phyloP scores from a whole-genome alignment of 2,329 filamentous ascomycete genomes.

The Xylariomycetidae sp. region DNA sequence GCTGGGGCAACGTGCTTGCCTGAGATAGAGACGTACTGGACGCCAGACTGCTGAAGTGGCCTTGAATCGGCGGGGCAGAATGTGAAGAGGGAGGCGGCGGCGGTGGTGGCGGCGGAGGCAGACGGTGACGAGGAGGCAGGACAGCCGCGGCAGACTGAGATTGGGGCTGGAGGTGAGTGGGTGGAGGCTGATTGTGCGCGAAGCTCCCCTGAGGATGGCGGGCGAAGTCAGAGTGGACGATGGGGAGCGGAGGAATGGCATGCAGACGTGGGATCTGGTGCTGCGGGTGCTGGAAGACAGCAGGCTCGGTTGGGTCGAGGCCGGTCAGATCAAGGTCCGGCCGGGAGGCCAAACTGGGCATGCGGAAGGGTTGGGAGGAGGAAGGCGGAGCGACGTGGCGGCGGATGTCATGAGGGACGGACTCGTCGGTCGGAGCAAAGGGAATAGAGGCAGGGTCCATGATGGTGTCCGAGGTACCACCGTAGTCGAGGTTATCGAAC shows the following conservation, averaged over 20 bases:
- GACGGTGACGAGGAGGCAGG: constrained; percentile 16
- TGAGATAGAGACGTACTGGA: constrained; percentile 13
- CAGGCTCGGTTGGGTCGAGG: constrained; percentile 32
- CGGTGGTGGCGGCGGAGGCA: constrained; percentile 14
- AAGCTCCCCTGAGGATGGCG: constrained; percentile 23
- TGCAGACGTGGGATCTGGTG: constrained; percentile 30
- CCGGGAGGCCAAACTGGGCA: constrained; percentile 27
- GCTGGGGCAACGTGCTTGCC: constrained; percentile 11
- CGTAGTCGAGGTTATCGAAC: too few relatives aligned
- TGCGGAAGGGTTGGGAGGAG: constrained; percentile 15
- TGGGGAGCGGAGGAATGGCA: constrained; percentile 25
- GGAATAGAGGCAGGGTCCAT: constrained; percentile 22
- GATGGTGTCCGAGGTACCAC: too few relatives aligned
- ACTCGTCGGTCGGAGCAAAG: constrained; percentile 14
- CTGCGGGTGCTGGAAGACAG: constrained; percentile 29
- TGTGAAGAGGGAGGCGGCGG: constrained; percentile 29
- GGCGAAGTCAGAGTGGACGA: constrained; percentile 22
- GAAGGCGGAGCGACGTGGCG: constrained; percentile 12
- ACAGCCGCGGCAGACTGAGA: constrained; percentile 15
- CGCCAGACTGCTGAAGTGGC: constrained; percentile 42
- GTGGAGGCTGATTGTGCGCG: constrained; percentile 27
- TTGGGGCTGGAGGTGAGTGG: constrained; percentile 16
- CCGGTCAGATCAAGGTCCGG: constrained; percentile 31
- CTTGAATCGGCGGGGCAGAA: constrained; percentile 23
- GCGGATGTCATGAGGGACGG: constrained; percentile 16